Percentiles rank a stretch among this genome's conserved stretches.
phyloP scores from a whole-genome alignment of 192 early-diverging fungal genomes.

The Neocallimastix lanati region DNA sequence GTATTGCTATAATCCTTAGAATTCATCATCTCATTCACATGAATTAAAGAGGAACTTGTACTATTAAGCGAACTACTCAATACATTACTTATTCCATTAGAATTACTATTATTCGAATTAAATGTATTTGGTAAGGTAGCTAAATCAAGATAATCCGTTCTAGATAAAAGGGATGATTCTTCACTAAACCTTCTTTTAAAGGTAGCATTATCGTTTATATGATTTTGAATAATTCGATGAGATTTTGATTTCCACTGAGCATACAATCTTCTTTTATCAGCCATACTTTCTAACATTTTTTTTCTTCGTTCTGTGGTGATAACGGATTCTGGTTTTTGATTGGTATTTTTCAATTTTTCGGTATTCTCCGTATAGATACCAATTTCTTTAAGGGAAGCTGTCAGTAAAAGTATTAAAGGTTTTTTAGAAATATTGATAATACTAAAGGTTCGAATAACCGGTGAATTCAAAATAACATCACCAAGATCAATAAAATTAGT shows the following conservation, averaged over 20 bases:
- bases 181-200: background rate
- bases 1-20: background rate
- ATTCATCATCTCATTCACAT: background rate
- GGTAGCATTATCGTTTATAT: too few relatives aligned
- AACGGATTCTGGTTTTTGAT: background rate
- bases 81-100: background rate
- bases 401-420: conserved; percentile 17
- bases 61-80: background rate
- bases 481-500: conserved; percentile 95
- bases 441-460: conserved; percentile 53
- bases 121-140: background rate
- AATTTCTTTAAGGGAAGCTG: conserved; percentile 17
- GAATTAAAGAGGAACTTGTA: background rate
- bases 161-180: background rate
- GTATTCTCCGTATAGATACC: background rate
- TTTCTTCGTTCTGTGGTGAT: background rate
- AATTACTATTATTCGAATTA: background rate
- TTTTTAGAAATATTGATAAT: conserved; percentile 67
- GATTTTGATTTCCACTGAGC: background rate
- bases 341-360: background rate
- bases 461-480: conserved; percentile 57
- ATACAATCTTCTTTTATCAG: background rate
- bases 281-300: conserved; percentile 1
- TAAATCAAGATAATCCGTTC: background rate
- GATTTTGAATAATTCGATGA: background rate